Percentiles rank a stretch among this genome's conserved stretches.
Evolutionary conservation across 805 yeast genomes (phyloP).

Genomic region (Metschnikowia borealis): DNA sequence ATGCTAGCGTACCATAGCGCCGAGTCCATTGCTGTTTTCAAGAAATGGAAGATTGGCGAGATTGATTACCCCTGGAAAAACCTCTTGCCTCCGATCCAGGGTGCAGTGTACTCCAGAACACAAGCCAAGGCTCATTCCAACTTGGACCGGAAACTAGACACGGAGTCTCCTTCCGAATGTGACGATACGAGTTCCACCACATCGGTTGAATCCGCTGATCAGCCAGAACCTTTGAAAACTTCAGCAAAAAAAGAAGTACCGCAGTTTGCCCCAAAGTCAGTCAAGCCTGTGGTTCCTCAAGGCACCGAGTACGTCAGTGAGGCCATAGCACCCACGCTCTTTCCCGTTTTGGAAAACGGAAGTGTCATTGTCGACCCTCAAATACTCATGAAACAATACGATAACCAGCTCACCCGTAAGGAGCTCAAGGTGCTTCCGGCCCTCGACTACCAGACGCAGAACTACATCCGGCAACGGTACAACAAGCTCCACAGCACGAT

Average conservation of each 20-base stretch:
- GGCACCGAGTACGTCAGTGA: constrained; percentile 36
- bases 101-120: constrained; percentile 43
- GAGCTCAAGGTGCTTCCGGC: constrained; percentile 60
- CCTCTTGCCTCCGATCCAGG: constrained; percentile 85
- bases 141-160: constrained; percentile 8
- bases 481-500: constrained; percentile 54
- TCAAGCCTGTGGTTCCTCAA: constrained; percentile 52
- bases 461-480: constrained; percentile 51
- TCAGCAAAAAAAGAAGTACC: background rate
- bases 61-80: constrained; percentile 67
- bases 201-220: constrained; percentile 14
- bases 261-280: constrained; percentile 42
- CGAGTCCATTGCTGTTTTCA: constrained; percentile 50
- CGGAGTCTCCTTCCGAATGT: constrained; percentile 5
- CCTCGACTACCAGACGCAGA: constrained; percentile 66
- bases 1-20: constrained; percentile 78
- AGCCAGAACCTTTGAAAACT: background rate
- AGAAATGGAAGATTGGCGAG: constrained; percentile 60
- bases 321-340: constrained; percentile 30
- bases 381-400: constrained; percentile 51
- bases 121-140: background rate
- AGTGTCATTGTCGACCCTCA: constrained; percentile 51
- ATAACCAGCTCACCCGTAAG: constrained; percentile 48
- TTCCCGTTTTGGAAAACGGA: constrained; percentile 25
- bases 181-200: constrained; percentile 13